Conservation (phyloP, 1,139 yeast species). For the Scheffersomyces illinoinensis region DNA sequence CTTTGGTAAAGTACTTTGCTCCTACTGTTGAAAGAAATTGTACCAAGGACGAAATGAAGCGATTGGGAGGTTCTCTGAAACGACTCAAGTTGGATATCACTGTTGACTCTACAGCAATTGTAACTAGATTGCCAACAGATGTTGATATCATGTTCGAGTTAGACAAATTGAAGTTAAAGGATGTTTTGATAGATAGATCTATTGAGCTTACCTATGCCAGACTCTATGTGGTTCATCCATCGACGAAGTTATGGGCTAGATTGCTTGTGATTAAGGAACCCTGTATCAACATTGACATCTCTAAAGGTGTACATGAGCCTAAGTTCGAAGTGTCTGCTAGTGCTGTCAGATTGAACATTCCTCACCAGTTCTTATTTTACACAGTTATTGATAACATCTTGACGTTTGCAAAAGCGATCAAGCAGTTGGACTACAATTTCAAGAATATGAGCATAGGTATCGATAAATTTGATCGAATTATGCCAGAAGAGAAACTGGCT, state of each 20-base stretch:
- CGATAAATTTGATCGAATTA: conserved; percentile 36
- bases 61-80: conserved; percentile 20
- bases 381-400: conserved; percentile 66
- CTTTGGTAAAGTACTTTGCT: conserved; percentile 35
- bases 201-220: conserved; percentile 39
- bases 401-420: conserved; percentile 58
- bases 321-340: conserved; percentile 24
- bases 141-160: conserved; percentile 55
- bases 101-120: conserved; percentile 45
- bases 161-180: conserved; percentile 34
- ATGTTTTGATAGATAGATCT: conserved; percentile 28
- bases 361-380: conserved; percentile 65
- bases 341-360: conserved; percentile 43
- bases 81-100: conserved; percentile 34
- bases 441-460: conserved; percentile 36
- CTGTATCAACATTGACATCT: conserved; percentile 19
- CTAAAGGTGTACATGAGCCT: conserved; percentile 14
- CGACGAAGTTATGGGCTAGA: conserved; percentile 48
- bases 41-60: conserved; percentile 25
- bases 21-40: conserved; percentile 36
- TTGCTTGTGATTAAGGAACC: conserved; percentile 42
- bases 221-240: conserved; percentile 57
- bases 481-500: conserved; percentile 34
- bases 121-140: conserved; percentile 49
- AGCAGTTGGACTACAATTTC: conserved; percentile 57